These are phyloP conservation scores for Penicillium frequentans DNA, from an alignment of 2,329 filamentous ascomycete genomes.

Conservation along the genomic window DNA sequence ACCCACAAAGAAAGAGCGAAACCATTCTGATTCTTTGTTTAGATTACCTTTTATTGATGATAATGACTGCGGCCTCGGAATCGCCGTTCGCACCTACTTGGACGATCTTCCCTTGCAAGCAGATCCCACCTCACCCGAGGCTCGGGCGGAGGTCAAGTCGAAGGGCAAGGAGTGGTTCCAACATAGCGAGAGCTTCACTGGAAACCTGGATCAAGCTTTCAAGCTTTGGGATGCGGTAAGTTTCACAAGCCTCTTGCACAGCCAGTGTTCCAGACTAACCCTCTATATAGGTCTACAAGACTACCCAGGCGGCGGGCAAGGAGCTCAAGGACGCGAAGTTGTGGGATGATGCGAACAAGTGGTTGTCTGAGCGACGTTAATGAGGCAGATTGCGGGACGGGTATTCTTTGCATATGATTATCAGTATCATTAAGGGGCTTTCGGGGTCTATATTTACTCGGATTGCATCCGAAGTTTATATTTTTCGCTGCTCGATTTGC, in stretches of 20 bases:
- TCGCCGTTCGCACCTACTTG: conserved; percentile 50
- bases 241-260: conserved; percentile 17
- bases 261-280: conserved; percentile 3
- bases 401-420: not conserved
- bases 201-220: conserved; percentile 61
- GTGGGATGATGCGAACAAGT: conserved; percentile 62
- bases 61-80: conserved; percentile 48
- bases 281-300: conserved; percentile 54
- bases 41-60: conserved; percentile 47
- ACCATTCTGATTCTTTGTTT: not conserved
- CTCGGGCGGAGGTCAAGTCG: conserved; percentile 51
- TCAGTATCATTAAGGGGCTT: conserved; percentile 4
- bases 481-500: conserved; percentile 5
- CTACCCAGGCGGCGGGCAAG: conserved; percentile 55
- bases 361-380: conserved; percentile 50
- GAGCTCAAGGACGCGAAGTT: conserved; percentile 53
- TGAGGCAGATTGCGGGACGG: not conserved
- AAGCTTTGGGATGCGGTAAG: conserved; percentile 65
- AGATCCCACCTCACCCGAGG: conserved; percentile 53
- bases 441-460: conserved; percentile 11
- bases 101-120: conserved; percentile 56
- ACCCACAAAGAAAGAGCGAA: not conserved
- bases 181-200: conserved; percentile 58
- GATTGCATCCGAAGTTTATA: conserved; percentile 8
- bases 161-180: conserved; percentile 62